phyloP scores from a whole-genome alignment of 2,329 filamentous ascomycete species.

The Arthrocladium fulminans region DNA sequence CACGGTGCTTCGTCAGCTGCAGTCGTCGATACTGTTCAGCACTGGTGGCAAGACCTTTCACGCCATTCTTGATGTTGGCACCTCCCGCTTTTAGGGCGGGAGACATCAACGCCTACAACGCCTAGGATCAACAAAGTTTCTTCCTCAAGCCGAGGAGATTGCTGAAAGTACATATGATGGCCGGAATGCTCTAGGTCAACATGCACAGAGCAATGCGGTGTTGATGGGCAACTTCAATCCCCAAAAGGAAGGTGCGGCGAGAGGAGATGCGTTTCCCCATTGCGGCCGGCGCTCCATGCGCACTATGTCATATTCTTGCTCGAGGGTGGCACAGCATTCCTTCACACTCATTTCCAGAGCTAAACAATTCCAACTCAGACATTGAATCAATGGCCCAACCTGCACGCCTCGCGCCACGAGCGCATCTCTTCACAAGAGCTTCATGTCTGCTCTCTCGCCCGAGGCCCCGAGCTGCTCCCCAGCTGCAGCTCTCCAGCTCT shows the following conservation, averaged over 20 bases:
- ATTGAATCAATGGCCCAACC: background rate
- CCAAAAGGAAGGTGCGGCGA: constrained; percentile 7
- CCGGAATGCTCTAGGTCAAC: too few species aligned
- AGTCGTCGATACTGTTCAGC: background rate
- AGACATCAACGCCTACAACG: constrained; percentile 2
- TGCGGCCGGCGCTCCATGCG: too few species aligned
- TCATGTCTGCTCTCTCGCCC: background rate
- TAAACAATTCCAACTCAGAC: too few species aligned
- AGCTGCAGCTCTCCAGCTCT: background rate
- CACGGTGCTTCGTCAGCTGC: background rate
- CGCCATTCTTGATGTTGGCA: background rate
- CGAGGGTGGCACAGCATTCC: background rate
- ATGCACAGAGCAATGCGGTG: too few species aligned
- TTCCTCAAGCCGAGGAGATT: too few species aligned
- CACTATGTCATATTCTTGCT: background rate
- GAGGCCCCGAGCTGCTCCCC: background rate
- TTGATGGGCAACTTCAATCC: background rate
- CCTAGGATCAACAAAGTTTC: too few species aligned
- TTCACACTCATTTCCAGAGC: background rate
- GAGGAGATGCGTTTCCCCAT: background rate
- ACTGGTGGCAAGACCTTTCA: background rate
- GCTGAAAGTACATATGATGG: too few species aligned
- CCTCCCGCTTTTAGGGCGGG: background rate
- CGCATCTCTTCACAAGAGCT: constrained; percentile 3
- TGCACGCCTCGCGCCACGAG: constrained; percentile 5